A percentile compares a stretch with the other conserved stretches of the same genome.
Conservation (phyloP, 306 rosid species). For the Rosa lucieae region DNA sequence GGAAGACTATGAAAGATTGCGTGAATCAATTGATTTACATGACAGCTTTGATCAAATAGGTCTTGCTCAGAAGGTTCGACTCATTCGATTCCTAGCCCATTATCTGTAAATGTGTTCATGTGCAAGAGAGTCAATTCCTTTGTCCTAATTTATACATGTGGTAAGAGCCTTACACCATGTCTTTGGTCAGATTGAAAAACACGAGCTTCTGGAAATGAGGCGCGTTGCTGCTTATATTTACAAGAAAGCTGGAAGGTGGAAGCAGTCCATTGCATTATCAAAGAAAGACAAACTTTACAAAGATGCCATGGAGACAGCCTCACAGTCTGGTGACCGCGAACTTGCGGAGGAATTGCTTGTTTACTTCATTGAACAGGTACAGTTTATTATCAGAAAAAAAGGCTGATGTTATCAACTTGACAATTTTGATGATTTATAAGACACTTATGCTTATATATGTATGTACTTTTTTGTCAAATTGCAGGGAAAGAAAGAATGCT, state of each 20-base stretch:
- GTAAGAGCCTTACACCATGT: conserved; percentile 27
- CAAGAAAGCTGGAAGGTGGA: conserved; percentile 99
- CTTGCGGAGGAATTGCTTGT: conserved; percentile 97
- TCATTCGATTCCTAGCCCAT: conserved; percentile 18
- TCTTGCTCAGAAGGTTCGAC: conserved; percentile 89
- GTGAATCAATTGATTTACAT: conserved; percentile 95
- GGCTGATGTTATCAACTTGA: neutral
- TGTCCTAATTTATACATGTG: conserved; percentile 13
- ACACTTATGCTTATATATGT: neutral
- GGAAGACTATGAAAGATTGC: conserved; percentile 97
- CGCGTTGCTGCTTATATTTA: conserved; percentile 98
- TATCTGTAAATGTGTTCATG: conserved; percentile 12
- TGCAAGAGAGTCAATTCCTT: neutral
- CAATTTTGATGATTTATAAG: neutral
- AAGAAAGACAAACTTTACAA: conserved; percentile 99
- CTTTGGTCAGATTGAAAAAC: conserved; percentile 84
- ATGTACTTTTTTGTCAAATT: conserved; percentile 19
- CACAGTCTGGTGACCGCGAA: conserved; percentile 98
- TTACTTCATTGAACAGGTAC: conserved; percentile 91
- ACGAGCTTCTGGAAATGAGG: conserved; percentile 98
- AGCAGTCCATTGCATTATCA: conserved; percentile 97
- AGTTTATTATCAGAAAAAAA: neutral
- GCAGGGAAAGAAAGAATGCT: conserved; percentile 99
- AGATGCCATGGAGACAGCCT: conserved; percentile 99
- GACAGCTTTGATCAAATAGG: conserved; percentile 99